These are phyloP conservation scores for Pholiota molesta DNA, from an alignment of 768 basidiomycete genomes.

Conservation along the genomic window DNA sequence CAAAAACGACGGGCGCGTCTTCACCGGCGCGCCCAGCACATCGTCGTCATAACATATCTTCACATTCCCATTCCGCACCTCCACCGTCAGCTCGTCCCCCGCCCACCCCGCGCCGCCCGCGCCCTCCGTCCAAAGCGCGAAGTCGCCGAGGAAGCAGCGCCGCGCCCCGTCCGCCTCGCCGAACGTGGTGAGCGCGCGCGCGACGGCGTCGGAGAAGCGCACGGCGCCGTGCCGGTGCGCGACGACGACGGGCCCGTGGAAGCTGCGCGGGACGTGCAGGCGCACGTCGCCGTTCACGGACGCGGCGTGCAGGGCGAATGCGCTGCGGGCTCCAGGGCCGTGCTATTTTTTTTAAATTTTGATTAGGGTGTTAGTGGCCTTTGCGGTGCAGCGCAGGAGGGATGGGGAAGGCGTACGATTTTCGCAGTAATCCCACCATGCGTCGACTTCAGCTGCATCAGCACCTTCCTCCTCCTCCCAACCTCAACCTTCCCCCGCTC, in stretches of 20 bases:
- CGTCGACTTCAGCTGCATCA: conserved; percentile 29
- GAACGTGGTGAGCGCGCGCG: conserved; percentile 32
- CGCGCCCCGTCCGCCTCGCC: conserved; percentile 33
- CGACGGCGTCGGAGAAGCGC: conserved; percentile 36
- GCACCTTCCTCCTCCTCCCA: conserved; percentile 22
- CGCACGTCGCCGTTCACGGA: conserved; percentile 35
- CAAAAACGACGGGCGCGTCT: conserved; percentile 22
- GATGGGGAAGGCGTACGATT: conserved; percentile 23
- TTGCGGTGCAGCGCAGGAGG: neutral
- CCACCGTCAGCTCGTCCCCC: conserved; percentile 41
- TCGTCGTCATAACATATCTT: conserved; percentile 42
- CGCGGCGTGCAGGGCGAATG: conserved; percentile 29
- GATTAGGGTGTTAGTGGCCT: too few species aligned
- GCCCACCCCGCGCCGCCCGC: conserved; percentile 32
- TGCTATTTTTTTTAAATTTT: conserved; percentile 12
- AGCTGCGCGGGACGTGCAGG: conserved; percentile 41
- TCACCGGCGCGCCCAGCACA: conserved; percentile 24
- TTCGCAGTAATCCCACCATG: conserved; percentile 32
- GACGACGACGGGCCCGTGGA: conserved; percentile 40
- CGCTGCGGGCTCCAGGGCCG: conserved; percentile 21
- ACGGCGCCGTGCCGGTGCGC: conserved; percentile 34
- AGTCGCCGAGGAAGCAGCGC: conserved; percentile 47
- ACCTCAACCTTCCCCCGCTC: neutral
- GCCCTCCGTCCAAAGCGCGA: conserved; percentile 18
- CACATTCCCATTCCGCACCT: conserved; percentile 39